Evolutionary conservation across 2,329 filamentous ascomycete species (phyloP), one percentile per base, ranked within the genome.

Genomic region (Huntiella abstrusa): DNA sequence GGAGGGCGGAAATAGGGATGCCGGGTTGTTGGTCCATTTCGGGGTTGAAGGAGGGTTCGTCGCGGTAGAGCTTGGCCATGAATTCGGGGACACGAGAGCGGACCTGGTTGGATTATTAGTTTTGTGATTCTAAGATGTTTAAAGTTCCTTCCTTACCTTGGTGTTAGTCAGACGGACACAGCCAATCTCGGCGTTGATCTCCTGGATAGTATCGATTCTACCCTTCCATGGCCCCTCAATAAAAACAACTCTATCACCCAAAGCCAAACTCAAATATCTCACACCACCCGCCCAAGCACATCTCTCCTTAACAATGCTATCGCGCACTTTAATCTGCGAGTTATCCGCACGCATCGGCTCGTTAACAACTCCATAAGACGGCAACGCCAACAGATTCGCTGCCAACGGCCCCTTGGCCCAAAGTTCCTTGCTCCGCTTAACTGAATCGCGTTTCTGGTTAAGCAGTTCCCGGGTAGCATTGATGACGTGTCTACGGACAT

Each of bases 181-280:
- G 51, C 75, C 77, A 40, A 62, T 64, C 8, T 69, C 60, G 4
- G 57, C 51, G 52, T 75, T 63, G 40, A 92, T 65, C 1, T 65
- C 59, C 50, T 59, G 60, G 39, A 96, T 73, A n/a, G 65, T 64
- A 43, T 83, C 83, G 61, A 98, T 91, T 64, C 80, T 83, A 55
- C 86, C 86, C 64, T 78, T 81, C 56, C 91, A 82, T 33, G 70
- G 71, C 6, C 88, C 87, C 51, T 80, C 75, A 46, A 85, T 64
- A 49, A 96, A 64, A 45, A 88, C 83, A 32, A 95, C 86, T 50
- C 91, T 73, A 62, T 96, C 91, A 5, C 78, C 77, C 3, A 63
- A 57, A 17, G 69, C 71, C 49, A 87, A 64, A 53, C 76, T 80
- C 51, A 83, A 66, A 59, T 70, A 69, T 53, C 65, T 65, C 32